Conservation (phyloP, 139 green algal species). For the Tetraselmis chui region DNA sequence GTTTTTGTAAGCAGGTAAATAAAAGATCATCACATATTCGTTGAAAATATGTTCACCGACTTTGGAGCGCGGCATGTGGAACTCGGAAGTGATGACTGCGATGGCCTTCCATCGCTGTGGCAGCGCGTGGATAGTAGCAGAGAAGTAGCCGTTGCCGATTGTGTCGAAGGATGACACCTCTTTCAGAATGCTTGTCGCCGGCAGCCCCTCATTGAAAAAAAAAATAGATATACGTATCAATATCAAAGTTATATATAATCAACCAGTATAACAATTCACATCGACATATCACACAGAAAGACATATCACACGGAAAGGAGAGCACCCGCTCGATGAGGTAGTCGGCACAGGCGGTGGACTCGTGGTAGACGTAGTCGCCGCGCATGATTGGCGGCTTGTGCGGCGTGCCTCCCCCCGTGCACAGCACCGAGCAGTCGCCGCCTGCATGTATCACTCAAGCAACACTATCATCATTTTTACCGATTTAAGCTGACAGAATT, state of each 20-base stretch:
- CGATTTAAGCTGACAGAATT: no score
- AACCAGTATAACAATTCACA: no score
- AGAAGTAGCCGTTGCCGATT: conserved; percentile 20
- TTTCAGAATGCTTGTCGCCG: background rate
- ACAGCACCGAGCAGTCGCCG: background rate
- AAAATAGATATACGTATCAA: no score
- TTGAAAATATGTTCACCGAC: no score
- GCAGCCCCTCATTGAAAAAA: background rate
- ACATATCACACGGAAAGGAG: no score
- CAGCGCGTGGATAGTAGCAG: conserved; percentile 9
- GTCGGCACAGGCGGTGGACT: conserved; percentile 6
- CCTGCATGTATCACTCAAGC: no score
- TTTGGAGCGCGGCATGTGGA: conserved; percentile 13
- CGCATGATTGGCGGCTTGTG: conserved; percentile 10
- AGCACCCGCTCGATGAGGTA: background rate
- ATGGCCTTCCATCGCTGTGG: background rate
- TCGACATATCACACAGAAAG: no score
- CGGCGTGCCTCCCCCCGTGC: conserved; percentile 13
- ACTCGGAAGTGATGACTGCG: conserved; percentile 13
- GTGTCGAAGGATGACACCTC: conserved; percentile 18
- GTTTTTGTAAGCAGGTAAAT: no score
- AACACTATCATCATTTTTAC: no score
- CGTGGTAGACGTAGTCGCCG: conserved; percentile 13
- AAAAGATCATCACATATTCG: no score
- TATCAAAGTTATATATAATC: no score